These are phyloP conservation scores for Naganishia albida DNA, from an alignment of 1,284 basidiomycete genomes.

Conservation along the genomic window DNA sequence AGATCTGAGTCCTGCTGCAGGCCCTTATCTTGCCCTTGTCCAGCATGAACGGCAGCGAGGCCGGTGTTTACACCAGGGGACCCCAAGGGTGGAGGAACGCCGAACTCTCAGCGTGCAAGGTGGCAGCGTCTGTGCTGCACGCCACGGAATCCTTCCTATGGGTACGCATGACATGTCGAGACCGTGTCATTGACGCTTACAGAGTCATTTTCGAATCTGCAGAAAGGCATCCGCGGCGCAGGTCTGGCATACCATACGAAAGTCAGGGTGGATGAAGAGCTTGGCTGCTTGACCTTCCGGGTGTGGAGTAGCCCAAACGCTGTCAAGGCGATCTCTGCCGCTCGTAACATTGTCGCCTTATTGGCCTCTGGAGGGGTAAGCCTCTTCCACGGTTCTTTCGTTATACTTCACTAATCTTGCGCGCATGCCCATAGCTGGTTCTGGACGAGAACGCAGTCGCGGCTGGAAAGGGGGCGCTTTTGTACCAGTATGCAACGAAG, in stretches of 20 bases:
- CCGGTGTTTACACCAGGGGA: conserved; percentile 74
- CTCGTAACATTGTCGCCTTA: conserved; percentile 69
- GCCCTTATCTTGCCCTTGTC: conserved; percentile 85
- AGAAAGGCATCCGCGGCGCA: conserved; percentile 77
- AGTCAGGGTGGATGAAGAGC: conserved; percentile 74
- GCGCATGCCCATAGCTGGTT: conserved; percentile 61
- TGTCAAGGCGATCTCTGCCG: conserved; percentile 79
- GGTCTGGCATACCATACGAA: conserved; percentile 96
- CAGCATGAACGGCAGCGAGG: conserved; percentile 91
- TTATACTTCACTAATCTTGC: background rate
- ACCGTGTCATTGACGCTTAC: background rate
- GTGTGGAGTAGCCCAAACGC: conserved; percentile 86
- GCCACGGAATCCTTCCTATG: conserved; percentile 93
- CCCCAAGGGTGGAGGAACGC: conserved; percentile 74
- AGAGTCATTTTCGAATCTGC: background rate
- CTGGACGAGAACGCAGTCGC: conserved; percentile 82
- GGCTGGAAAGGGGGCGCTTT: conserved; percentile 85
- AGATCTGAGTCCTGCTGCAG: conserved; percentile 51
- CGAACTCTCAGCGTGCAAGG: conserved; percentile 77
- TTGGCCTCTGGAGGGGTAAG: conserved; percentile 75
- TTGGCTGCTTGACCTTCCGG: conserved; percentile 75
- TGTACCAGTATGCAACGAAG: conserved; percentile 74
- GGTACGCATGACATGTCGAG: conserved; percentile 45
- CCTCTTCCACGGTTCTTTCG: conserved; percentile 31
- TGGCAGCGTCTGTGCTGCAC: conserved; percentile 83